Evolutionary conservation across 768 basidiomycete species (phyloP), one percentile per base, ranked within the genome.

Genomic region (Suillus subaureus): DNA sequence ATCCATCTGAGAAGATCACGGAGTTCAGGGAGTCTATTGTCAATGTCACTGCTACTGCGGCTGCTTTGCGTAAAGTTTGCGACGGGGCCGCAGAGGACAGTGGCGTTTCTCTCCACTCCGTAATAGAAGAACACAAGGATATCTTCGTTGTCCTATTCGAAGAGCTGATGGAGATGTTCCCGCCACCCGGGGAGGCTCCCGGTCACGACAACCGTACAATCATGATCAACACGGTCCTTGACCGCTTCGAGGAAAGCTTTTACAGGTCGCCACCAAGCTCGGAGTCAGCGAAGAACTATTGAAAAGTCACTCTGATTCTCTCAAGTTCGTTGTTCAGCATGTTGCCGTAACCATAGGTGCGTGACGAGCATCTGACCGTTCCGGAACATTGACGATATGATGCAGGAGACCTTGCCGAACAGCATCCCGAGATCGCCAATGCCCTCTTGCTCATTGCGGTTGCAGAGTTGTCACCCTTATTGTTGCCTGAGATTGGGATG

Each of bases 371-470:
- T 7, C 9, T 33, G 4, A n/a, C 31, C 15, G 3, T 64, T 16
- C 23, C n/a, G 8, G 39, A 60, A 62, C 11, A 8, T 47, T 51
- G 18, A 42, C n/a, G 23, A 7, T 3, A 58, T 28, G 26, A 61
- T 35, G 28, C 35, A 81, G 80, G 78, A 15, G 78, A 81, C 47
- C 62, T 82, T 7, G 69, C 69, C 2, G 80, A 82, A 62, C 72
- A 77, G 33, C 79, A 82, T 58, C 79, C 80, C 12, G 52, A 61
- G 18, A 65, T 81, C 1, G 54, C 76, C 15, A 63, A 65, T 11
- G 60, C 64, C 13, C 26, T 81, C 18, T 52, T 79, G 23, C 61
- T 76, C 58, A 62, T 37, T n/a, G 70, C 8, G 70, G 47, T 6
- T 69, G 52, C 26, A 28, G 49, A 26, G 49, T 51, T 51, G 6